Conservation (phyloP, 2,329 filamentous ascomycete genomes). For the Apiospora koreana region DNA sequence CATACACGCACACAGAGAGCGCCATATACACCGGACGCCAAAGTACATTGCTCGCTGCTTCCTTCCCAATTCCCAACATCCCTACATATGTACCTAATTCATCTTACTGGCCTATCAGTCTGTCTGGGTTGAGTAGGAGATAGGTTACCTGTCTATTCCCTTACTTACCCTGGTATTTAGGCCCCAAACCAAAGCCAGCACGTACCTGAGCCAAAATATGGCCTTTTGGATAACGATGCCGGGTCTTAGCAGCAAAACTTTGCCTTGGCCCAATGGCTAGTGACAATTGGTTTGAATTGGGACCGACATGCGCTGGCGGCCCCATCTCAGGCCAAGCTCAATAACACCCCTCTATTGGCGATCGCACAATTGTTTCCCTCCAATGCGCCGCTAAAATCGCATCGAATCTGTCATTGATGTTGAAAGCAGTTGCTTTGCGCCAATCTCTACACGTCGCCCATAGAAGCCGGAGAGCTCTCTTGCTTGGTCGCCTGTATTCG, state of each 20-base stretch:
- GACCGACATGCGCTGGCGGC: constrained; percentile 8
- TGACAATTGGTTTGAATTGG: constrained; percentile 6
- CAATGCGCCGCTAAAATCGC: constrained; percentile 9
- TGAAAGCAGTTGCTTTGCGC: neutral
- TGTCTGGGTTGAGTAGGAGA: no score
- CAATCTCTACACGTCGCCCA: neutral
- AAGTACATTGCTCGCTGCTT: neutral
- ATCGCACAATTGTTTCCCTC: constrained; percentile 9
- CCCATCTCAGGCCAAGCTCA: constrained; percentile 7
- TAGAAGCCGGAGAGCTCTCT: neutral
- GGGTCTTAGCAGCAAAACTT: constrained; percentile 1
- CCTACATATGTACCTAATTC: no score
- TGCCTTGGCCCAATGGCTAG: constrained; percentile 7
- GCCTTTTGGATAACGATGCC: neutral
- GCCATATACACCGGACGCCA: neutral
- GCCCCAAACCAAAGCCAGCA: neutral
- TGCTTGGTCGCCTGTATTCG: neutral
- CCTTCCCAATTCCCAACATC: no score
- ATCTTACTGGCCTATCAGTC: no score
- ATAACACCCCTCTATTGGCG: constrained; percentile 9
- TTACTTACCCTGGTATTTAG: no score
- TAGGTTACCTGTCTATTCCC: neutral
- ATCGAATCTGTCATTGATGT: constrained; percentile 1
- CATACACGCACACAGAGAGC: neutral
- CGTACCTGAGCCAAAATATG: constrained; percentile 4